phyloP scores from a whole-genome alignment of 176 grass and related monocot genomes.

The Microstegium vimineum region DNA sequence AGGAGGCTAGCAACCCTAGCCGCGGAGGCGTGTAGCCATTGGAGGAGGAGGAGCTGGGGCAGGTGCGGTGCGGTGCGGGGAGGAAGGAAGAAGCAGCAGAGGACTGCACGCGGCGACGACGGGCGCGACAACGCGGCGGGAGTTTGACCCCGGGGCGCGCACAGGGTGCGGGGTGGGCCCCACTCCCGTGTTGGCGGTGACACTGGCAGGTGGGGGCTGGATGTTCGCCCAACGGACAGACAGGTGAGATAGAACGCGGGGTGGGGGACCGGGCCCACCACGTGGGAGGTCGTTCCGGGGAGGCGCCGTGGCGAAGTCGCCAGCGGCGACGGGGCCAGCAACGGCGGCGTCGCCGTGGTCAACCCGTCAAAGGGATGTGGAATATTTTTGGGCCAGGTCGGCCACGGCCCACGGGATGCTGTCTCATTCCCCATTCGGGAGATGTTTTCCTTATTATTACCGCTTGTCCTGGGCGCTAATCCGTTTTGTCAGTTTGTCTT shows the following conservation, averaged over 20 bases:
- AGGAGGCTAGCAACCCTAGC: not conserved
- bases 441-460: too few relatives aligned
- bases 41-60: not conserved
- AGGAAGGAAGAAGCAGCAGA: not conserved
- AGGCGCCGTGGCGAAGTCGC: not conserved
- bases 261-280: not conserved
- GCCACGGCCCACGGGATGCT: too few relatives aligned
- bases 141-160: constrained; percentile 4
- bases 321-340: not conserved
- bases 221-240: not conserved
- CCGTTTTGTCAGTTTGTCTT: not conserved
- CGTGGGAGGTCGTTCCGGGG: not conserved
- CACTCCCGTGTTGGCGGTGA: not conserved
- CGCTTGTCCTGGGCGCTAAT: not conserved
- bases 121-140: constrained; percentile 24
- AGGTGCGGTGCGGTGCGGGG: too few relatives aligned
- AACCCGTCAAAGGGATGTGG: not conserved
- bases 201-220: not conserved
- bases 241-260: too few relatives aligned
- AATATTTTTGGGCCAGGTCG: not conserved
- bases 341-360: not conserved
- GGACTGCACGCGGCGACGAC: not conserved
- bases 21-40: not conserved
- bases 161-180: not conserved
- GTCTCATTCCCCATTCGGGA: too few relatives aligned